Conservation (phyloP, 805 yeast genomes). For the Wickerhamomyces tratensis region DNA sequence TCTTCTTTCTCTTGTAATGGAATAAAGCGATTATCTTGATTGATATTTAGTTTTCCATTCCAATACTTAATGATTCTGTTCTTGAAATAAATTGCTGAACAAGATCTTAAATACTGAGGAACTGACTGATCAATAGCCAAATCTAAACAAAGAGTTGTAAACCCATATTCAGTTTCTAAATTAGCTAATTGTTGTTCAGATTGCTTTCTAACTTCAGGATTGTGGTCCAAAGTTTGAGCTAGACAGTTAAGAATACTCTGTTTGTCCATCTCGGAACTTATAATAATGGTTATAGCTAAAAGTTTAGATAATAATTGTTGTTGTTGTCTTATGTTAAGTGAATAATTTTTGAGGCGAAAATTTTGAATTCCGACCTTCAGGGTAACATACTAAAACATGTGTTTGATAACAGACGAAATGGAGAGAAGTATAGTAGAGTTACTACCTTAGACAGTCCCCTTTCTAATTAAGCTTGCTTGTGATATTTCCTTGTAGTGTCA, state of each 20-base stretch:
- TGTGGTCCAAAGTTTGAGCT: slow-evolving; percentile 45
- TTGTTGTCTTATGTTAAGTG: too few relatives aligned
- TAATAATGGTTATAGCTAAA: too few relatives aligned
- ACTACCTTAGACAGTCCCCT: too few relatives aligned
- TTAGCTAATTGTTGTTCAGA: slow-evolving; percentile 42
- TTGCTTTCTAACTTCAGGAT: slow-evolving; percentile 36
- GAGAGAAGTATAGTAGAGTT: too few relatives aligned
- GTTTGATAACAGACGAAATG: too few relatives aligned
- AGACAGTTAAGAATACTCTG: slow-evolving; percentile 38
- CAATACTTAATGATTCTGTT: slow-evolving; percentile 50
- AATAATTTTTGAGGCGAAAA: too few relatives aligned
- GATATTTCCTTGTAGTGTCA: too few relatives aligned
- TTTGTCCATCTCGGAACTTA: slow-evolving; percentile 19
- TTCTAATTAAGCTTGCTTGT: too few relatives aligned
- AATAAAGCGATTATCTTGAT: slow-evolving; percentile 20
- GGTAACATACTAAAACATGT: too few relatives aligned
- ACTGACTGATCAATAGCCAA: slow-evolving; percentile 35
- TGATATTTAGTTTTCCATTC: slow-evolving; percentile 19
- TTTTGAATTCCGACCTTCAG: too few relatives aligned
- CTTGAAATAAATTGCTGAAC: slow-evolving; percentile 52
- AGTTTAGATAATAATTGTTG: too few relatives aligned
- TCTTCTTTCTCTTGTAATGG: slow-evolving; percentile 40
- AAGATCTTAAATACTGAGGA: slow-evolving; percentile 36
- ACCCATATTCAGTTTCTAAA: slow-evolving; percentile 47
- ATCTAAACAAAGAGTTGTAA: slow-evolving; percentile 43